Evolutionary conservation across 1,284 basidiomycete species (phyloP).

Genomic region (Rhodotorula sp.): DNA sequence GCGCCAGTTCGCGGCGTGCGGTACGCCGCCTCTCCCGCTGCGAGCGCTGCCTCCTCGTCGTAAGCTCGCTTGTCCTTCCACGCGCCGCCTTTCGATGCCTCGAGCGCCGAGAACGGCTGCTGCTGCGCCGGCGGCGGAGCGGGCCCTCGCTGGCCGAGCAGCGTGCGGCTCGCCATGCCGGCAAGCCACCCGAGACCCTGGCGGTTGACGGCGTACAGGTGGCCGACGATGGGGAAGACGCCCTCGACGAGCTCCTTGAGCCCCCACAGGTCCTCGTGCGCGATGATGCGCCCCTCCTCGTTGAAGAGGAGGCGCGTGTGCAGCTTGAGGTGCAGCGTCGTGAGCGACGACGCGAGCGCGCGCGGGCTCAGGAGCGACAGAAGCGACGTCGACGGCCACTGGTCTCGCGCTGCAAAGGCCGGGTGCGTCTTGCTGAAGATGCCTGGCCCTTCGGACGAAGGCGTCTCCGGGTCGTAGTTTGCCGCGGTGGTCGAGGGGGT

Average conservation of each 20-base stretch:
- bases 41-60: neutral
- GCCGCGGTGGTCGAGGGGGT: conserved; percentile 12
- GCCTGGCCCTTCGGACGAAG: conserved; percentile 2
- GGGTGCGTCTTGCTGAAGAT: conserved; percentile 29
- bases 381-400: conserved; percentile 15
- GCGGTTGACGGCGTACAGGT: conserved; percentile 35
- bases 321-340: conserved; percentile 37
- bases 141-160: conserved; percentile 4
- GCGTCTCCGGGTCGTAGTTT: neutral
- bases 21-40: neutral
- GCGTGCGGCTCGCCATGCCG: conserved; percentile 14
- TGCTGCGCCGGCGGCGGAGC: neutral
- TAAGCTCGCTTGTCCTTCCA: neutral
- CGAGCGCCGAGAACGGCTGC: neutral
- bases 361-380: conserved; percentile 23
- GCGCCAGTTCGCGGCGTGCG: neutral
- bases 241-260: conserved; percentile 41
- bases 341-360: conserved; percentile 22
- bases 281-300: conserved; percentile 35
- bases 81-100: neutral
- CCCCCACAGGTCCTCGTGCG: conserved; percentile 39
- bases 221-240: conserved; percentile 33
- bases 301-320: conserved; percentile 38
- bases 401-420: conserved; percentile 6
- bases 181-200: conserved; percentile 26